Conservation (phyloP, 2,329 filamentous ascomycete species). For the Colletotrichum sp. region DNA sequence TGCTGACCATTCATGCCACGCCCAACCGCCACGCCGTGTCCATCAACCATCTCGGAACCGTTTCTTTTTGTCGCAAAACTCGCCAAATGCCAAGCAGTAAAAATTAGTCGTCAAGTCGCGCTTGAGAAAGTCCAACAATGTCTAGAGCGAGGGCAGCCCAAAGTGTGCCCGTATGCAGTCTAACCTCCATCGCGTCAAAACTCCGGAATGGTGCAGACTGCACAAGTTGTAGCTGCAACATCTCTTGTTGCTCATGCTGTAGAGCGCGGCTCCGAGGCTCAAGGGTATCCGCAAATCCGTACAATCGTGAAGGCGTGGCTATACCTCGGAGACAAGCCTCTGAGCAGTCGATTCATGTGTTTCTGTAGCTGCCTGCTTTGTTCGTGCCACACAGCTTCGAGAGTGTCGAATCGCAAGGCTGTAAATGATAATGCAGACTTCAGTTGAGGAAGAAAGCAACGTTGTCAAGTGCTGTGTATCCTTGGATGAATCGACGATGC, state of each 20-base stretch:
- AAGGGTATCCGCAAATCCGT: background rate
- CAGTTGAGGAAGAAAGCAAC: background rate
- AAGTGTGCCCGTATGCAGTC: background rate
- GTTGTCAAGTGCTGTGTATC: background rate
- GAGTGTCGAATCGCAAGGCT: background rate
- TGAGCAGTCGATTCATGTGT: background rate
- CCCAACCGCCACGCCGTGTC: constrained; percentile 13
- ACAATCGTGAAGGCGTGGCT: background rate
- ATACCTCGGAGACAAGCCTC: background rate
- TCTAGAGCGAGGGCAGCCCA: background rate
- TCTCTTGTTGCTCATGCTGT: background rate
- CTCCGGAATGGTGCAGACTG: background rate
- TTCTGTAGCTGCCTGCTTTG: background rate
- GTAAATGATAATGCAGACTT: background rate
- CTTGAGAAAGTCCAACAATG: constrained; percentile 16
- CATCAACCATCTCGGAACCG: constrained; percentile 4
- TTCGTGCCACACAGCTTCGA: background rate
- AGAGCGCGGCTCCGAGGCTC: background rate
- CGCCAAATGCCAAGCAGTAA: constrained; percentile 11
- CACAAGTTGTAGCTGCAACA: background rate
- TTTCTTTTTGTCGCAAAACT: constrained; percentile 11
- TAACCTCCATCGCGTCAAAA: background rate
- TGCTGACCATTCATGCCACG: constrained; percentile 18
- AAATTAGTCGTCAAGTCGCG: constrained; percentile 20
- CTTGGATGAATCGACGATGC: background rate